A percentile compares a stretch with the other conserved stretches of the same genome.
These are phyloP conservation scores for Neurospora africana DNA, from an alignment of 495 filamentous ascomycete species.

Conservation along the genomic window DNA sequence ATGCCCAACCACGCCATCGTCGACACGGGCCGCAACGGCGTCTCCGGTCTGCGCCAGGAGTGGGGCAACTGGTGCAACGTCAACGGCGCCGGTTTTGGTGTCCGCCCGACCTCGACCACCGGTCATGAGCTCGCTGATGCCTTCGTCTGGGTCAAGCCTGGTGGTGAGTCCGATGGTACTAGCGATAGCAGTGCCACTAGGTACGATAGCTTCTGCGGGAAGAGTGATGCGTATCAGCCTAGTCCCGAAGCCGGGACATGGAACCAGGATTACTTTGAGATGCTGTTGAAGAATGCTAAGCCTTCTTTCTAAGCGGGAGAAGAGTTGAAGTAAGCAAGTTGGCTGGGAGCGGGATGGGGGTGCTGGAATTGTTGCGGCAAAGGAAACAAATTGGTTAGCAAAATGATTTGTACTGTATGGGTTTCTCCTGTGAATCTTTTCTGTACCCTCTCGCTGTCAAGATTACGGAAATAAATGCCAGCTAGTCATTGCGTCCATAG, in stretches of 20 bases:
- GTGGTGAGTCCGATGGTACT: conserved; percentile 73
- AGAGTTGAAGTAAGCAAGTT: no score
- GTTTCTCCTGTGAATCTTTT: neutral
- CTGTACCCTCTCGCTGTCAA: neutral
- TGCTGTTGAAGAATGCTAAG: conserved; percentile 57
- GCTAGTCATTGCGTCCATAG: neutral
- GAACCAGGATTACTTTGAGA: conserved; percentile 73
- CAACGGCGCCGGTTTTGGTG: conserved; percentile 63
- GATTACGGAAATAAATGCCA: neutral
- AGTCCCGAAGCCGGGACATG: conserved; percentile 70
- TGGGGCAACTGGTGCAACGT: conserved; percentile 87
- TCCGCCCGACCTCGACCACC: conserved; percentile 53
- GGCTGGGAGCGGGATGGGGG: no score
- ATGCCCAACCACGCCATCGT: conserved; percentile 67
- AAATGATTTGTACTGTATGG: neutral
- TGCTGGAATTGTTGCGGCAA: no score
- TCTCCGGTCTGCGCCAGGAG: conserved; percentile 52
- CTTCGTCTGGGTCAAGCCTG: conserved; percentile 80
- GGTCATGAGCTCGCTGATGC: conserved; percentile 55
- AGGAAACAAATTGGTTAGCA: neutral
- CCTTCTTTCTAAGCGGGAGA: conserved; percentile 34
- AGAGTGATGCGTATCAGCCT: conserved; percentile 48
- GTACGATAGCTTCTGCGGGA: conserved; percentile 66
- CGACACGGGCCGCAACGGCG: conserved; percentile 59
- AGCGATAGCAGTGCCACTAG: conserved; percentile 48